These are phyloP conservation scores for Candolleomyces eurysporus DNA, from an alignment of 768 basidiomycete genomes.

Conservation along the genomic window DNA sequence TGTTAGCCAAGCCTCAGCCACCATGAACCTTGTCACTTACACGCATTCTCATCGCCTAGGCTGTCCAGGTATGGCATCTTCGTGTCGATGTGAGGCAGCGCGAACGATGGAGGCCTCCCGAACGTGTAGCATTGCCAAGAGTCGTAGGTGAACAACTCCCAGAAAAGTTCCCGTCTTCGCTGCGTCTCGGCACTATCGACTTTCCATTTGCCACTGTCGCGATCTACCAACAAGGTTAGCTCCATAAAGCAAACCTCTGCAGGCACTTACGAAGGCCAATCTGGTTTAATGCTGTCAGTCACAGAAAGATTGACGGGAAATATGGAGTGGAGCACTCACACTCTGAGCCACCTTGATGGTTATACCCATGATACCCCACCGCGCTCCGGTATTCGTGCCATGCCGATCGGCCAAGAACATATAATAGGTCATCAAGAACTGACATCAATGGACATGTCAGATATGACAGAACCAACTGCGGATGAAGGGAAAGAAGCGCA, in stretches of 20 bases:
- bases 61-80: conserved; percentile 56
- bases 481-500: conserved; percentile 27
- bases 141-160: conserved; percentile 59
- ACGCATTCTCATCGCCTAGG: conserved; percentile 52
- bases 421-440: conserved; percentile 73
- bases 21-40: conserved; percentile 36
- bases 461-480: neutral
- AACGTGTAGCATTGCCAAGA: conserved; percentile 67
- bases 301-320: conserved; percentile 4
- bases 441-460: neutral
- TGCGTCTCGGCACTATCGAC: conserved; percentile 57
- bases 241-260: neutral
- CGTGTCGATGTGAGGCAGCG: conserved; percentile 65
- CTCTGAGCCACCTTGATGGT: conserved; percentile 70
- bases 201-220: conserved; percentile 69
- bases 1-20: neutral
- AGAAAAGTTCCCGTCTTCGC: conserved; percentile 64
- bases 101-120: conserved; percentile 67
- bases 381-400: conserved; percentile 59
- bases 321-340: conserved; percentile 40
- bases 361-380: conserved; percentile 69
- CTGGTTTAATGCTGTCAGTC: conserved; percentile 29
- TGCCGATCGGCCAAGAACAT: conserved; percentile 68
- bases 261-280: conserved; percentile 65
- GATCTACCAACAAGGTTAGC: conserved; percentile 39